Evolutionary conservation across 192 early-diverging fungal species (phyloP).

Genomic region (Gaertneriomyces sp.): DNA sequence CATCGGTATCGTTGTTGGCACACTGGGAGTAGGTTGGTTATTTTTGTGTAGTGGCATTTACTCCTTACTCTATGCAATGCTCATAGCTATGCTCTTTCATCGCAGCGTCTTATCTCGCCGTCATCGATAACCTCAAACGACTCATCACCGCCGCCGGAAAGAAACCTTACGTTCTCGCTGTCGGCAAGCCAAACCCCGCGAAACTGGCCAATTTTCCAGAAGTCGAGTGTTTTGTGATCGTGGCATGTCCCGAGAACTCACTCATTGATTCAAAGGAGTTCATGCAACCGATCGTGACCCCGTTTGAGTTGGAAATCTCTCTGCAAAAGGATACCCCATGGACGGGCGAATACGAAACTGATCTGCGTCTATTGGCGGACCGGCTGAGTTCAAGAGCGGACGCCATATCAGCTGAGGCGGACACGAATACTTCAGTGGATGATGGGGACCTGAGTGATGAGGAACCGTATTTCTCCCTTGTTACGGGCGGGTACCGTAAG

Average conservation of each 20-base stretch:
- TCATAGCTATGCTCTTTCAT: neutral
- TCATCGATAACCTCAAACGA: conserved; percentile 75
- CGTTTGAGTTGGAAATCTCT: conserved; percentile 85
- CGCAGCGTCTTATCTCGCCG: conserved; percentile 74
- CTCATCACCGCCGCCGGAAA: conserved; percentile 68
- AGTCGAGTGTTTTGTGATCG: conserved; percentile 86
- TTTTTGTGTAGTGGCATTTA: conserved; percentile 4
- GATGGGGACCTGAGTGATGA: conserved; percentile 53
- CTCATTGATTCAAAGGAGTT: conserved; percentile 90
- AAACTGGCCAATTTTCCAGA: conserved; percentile 98
- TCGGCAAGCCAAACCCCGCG: conserved; percentile 92
- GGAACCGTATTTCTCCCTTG: conserved; percentile 82
- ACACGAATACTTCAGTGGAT: conserved; percentile 35
- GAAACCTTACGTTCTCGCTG: conserved; percentile 81
- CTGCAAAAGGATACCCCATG: conserved; percentile 43
- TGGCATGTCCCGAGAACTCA: conserved; percentile 93
- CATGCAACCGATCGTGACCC: conserved; percentile 88
- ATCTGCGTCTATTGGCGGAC: conserved; percentile 32
- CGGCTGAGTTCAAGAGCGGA: conserved; percentile 29
- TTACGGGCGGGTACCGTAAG: conserved; percentile 74
- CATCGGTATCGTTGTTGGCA: conserved; percentile 94
- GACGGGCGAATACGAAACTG: conserved; percentile 42
- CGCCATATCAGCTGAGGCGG: conserved; percentile 13
- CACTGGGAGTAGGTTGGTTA: conserved; percentile 81
- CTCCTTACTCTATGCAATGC: neutral